phyloP scores from a whole-genome alignment of 352 stramenopile genomes.

The Aphanomyces astaci region DNA sequence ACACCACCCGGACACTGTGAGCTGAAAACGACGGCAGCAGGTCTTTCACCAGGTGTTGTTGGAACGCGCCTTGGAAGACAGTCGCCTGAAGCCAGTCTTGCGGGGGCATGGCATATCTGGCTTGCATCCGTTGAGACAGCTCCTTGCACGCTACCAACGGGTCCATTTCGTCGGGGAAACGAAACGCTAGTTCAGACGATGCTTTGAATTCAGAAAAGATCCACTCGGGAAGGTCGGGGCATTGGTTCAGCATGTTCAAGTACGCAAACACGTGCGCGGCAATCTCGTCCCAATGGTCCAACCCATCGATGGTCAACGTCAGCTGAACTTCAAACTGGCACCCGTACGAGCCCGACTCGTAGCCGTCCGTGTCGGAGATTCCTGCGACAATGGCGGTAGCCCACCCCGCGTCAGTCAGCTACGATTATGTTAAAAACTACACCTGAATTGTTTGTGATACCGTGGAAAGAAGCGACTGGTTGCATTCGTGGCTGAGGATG shows the following conservation, averaged over 20 bases:
- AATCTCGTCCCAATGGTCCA: constrained; percentile 32
- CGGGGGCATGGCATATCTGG: neutral
- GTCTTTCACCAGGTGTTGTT: neutral
- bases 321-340: constrained; percentile 39
- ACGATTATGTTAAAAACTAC: no score
- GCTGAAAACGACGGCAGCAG: neutral
- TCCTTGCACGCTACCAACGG: constrained; percentile 23
- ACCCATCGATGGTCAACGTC: constrained; percentile 28
- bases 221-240: constrained; percentile 16
- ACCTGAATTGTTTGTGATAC: no score
- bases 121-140: constrained; percentile 6
- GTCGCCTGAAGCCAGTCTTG: neutral
- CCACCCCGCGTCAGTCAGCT: constrained; percentile 29
- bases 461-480: constrained; percentile 24
- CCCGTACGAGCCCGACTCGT: constrained; percentile 38
- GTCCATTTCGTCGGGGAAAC: constrained; percentile 30
- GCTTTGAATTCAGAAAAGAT: constrained; percentile 37
- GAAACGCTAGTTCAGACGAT: constrained; percentile 30
- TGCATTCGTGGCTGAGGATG: constrained; percentile 36
- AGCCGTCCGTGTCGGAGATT: constrained; percentile 34
- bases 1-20: neutral
- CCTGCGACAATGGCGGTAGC: constrained; percentile 33
- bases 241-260: constrained; percentile 22
- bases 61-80: constrained; percentile 5
- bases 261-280: constrained; percentile 29